Evolutionary conservation across 345 rosid species (phyloP).

Genomic region (Pistacia atlantica): DNA sequence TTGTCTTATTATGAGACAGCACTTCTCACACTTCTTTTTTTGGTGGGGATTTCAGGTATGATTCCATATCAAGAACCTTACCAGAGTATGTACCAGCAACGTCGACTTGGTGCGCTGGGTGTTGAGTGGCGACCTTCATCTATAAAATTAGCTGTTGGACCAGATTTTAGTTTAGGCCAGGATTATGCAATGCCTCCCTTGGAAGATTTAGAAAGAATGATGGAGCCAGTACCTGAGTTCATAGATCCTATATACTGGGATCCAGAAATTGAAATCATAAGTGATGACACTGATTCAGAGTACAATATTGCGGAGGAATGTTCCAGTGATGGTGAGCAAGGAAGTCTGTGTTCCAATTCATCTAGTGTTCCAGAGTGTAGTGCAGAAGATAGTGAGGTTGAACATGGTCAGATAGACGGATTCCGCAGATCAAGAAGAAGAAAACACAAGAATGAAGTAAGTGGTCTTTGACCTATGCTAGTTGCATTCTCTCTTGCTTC

Average conservation of each 20-base stretch:
- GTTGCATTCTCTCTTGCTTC: slow-evolving; percentile 22
- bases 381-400: slow-evolving; percentile 66
- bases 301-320: slow-evolving; percentile 75
- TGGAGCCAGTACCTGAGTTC: slow-evolving; percentile 90
- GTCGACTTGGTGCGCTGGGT: slow-evolving; percentile 91
- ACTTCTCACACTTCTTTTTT: slow-evolving; percentile 10
- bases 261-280: slow-evolving; percentile 75
- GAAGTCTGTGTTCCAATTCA: slow-evolving; percentile 57
- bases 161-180: slow-evolving; percentile 83
- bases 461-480: slow-evolving; percentile 28
- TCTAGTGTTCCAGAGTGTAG: slow-evolving; percentile 70
- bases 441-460: slow-evolving; percentile 58
- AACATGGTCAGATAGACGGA: slow-evolving; percentile 49
- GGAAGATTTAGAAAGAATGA: slow-evolving; percentile 80
- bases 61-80: slow-evolving; percentile 96
- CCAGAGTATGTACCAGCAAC: slow-evolving; percentile 89
- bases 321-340: slow-evolving; percentile 73
- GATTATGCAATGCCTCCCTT: slow-evolving; percentile 83
- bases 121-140: slow-evolving; percentile 85
- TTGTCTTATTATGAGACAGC: slow-evolving; percentile 17
- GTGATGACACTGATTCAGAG: slow-evolving; percentile 92
- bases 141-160: slow-evolving; percentile 72
- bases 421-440: slow-evolving; percentile 67
- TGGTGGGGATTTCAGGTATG: slow-evolving; percentile 63
- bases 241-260: slow-evolving; percentile 91